Base-by-base conservation (phyloP, 2,329 filamentous ascomycete species). In the Monascus ruber region DNA sequence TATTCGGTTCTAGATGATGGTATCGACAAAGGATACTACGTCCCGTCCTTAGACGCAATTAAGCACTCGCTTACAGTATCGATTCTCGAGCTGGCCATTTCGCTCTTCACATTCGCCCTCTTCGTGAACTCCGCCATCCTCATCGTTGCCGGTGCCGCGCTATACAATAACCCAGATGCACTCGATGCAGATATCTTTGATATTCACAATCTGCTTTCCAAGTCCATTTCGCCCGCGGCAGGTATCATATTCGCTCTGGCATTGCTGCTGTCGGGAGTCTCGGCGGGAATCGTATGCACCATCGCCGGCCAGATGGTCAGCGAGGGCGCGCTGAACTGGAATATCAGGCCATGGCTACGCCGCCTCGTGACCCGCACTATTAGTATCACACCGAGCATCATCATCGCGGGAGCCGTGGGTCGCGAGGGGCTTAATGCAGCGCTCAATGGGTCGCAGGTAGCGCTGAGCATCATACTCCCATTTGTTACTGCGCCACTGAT, bases 241-340 rank as follows among this genome's bases (percentile, higher is more conserved):
- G 85, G 82, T 5, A 84, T 79, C 2, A 66, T 88, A n/a, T 88
- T 88, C 43, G 83, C 83, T 0, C 69, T 88, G 1, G 82, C 84
- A 0, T 65, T 88, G 1, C 70, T 88, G 0, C 71, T 87, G 1
- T 84, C 79, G 0, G 84, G 83, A 9, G 72, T 82, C 10, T 81
- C 76, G 1, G 83, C 84, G 0, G 83, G 83, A n/a, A 82, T 88
- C 31, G 79, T 87, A 1, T 87, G 83, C 63, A 88, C 84, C 2
- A 86, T 88, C 44, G 73, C 83, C 0, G 84, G 84, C 0, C 84
- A 89, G 58, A 86, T 88, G 77, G 79, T 89, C 24, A 77, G 74
- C 41, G 83, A 88, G 57, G 83, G 83, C 9, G 81, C 83, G 29
- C 58, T 88, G 25, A 73, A 74, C 36, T 84, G 82, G 80, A 73